Percentiles rank a stretch among this genome's conserved stretches.
Evolutionary conservation across 306 rosid species (phyloP).

Genomic region (Prinsepia uniflora): DNA sequence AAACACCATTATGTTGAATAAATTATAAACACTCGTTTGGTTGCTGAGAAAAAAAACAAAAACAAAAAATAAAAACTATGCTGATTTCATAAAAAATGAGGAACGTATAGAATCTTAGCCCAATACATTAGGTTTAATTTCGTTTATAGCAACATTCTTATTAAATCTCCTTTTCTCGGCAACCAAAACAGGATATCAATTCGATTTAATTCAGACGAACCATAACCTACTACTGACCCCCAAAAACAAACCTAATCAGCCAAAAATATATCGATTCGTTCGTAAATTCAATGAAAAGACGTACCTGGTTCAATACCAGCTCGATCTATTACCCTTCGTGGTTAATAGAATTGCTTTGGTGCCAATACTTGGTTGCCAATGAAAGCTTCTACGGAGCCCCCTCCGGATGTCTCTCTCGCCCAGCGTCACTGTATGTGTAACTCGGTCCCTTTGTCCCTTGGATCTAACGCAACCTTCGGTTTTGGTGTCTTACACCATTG

Average conservation of each 20-base stretch:
- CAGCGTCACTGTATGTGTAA: background rate
- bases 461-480: constrained; percentile 42
- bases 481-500: background rate
- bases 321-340: constrained; percentile 24
- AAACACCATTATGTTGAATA: constrained; percentile 10
- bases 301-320: constrained; percentile 37
- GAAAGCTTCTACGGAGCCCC: background rate
- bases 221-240: background rate
- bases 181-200: constrained; percentile 13
- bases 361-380: constrained; percentile 10
- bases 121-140: background rate
- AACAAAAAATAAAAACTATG: background rate
- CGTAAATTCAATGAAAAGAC: background rate
- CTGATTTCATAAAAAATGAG: constrained; percentile 5
- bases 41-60: background rate
- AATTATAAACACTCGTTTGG: background rate
- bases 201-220: constrained; percentile 13
- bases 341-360: background rate
- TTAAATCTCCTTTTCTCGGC: constrained; percentile 6
- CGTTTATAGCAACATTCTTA: background rate
- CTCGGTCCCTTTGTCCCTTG: constrained; percentile 1
- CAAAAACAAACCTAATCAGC: background rate
- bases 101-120: background rate
- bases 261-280: background rate
- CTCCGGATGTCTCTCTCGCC: background rate